Evolutionary conservation across 2,329 filamentous ascomycete genomes (phyloP).

Genomic region (Fusarium mangiferae): DNA sequence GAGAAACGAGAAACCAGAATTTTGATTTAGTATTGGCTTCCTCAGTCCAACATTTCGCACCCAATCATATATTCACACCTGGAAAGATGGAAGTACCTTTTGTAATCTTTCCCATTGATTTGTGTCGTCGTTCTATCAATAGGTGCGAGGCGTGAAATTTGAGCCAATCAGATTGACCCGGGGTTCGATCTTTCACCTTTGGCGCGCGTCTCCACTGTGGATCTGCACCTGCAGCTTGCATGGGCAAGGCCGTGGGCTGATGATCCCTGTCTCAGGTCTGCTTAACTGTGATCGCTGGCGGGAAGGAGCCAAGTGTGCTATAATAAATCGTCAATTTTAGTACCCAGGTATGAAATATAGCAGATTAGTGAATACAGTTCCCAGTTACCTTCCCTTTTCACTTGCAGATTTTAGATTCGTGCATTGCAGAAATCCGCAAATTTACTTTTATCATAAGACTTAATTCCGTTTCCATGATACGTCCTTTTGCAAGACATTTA

Average conservation of each 20-base stretch:
- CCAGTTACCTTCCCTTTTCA: no score
- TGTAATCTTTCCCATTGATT: background rate
- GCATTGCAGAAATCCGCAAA: background rate
- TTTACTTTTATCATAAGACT: background rate
- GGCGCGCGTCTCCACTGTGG: constrained; percentile 37
- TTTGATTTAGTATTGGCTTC: background rate
- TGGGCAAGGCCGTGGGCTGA: constrained; percentile 25
- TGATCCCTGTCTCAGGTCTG: constrained; percentile 22
- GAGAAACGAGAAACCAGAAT: background rate
- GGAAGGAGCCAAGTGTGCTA: constrained; percentile 17
- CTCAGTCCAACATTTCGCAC: background rate
- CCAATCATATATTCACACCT: background rate
- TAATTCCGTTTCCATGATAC: background rate
- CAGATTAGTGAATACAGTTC: background rate
- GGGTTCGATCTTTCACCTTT: constrained; percentile 25
- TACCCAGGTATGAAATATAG: background rate
- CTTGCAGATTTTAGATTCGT: background rate
- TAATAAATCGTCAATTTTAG: background rate
- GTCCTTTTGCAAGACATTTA: background rate
- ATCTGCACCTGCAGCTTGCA: constrained; percentile 35
- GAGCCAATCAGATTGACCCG: background rate
- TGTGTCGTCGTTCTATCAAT: background rate
- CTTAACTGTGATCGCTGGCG: constrained; percentile 25
- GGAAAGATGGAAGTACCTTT: background rate
- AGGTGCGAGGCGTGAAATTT: background rate